These are phyloP conservation scores for Silene coronaria DNA, from an alignment of 179 eudicot species.

Conservation along the genomic window DNA sequence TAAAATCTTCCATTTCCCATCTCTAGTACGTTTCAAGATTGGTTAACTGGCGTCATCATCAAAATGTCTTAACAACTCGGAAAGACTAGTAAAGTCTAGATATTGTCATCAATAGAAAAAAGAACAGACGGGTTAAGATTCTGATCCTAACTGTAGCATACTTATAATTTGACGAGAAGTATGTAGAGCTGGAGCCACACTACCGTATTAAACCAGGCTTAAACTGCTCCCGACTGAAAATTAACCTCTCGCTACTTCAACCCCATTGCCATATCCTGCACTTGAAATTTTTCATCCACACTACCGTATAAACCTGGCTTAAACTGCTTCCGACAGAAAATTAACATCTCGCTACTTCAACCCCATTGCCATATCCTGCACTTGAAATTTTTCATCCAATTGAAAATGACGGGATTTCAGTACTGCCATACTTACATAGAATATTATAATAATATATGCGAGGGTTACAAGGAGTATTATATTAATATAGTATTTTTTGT, in stretches of 20 bases:
- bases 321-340: neutral
- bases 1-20: too few relatives aligned
- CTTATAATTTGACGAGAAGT: too few relatives aligned
- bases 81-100: too few relatives aligned
- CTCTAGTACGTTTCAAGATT: too few relatives aligned
- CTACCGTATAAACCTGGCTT: neutral
- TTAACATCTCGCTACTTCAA: neutral
- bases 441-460: neutral
- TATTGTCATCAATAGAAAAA: too few relatives aligned
- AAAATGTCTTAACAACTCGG: too few relatives aligned
- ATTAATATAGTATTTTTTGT: neutral
- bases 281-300: too few relatives aligned
- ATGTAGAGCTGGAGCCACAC: too few relatives aligned
- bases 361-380: neutral
- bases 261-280: neutral
- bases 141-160: too few relatives aligned
- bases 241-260: neutral
- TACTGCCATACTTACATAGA: neutral
- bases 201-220: neutral
- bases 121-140: too few relatives aligned
- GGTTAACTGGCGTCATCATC: too few relatives aligned
- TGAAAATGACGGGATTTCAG: neutral
- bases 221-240: neutral
- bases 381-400: too few relatives aligned
- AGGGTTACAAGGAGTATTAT: neutral